These are phyloP conservation scores for Polyporus tsugae DNA, from an alignment of 1,284 basidiomycete species.

Conservation along the genomic window DNA sequence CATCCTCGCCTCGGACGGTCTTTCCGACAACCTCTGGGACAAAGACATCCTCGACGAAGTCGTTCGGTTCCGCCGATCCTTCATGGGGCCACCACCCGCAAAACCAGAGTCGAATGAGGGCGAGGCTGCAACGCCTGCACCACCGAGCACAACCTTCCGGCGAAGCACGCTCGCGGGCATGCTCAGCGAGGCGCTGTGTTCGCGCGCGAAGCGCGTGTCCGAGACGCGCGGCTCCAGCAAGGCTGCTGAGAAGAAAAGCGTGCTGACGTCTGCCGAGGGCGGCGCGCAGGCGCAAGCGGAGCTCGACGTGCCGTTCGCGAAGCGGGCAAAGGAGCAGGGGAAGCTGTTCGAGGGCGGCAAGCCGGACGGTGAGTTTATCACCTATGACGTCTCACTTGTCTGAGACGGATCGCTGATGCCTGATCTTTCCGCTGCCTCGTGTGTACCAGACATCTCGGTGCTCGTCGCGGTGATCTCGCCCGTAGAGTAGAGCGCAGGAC, in stretches of 20 bases:
- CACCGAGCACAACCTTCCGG: constrained; percentile 47
- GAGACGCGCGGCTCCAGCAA: constrained; percentile 46
- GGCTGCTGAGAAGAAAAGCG: constrained; percentile 17
- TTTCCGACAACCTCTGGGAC: constrained; percentile 96
- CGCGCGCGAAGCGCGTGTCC: constrained; percentile 68
- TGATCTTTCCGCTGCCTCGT: not conserved
- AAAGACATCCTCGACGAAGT: constrained; percentile 94
- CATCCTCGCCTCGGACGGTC: constrained; percentile 89
- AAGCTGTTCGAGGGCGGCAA: constrained; percentile 75
- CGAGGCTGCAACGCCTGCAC: constrained; percentile 8
- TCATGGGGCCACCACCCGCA: constrained; percentile 33
- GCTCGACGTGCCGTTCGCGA: constrained; percentile 73
- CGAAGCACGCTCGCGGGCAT: constrained; percentile 68
- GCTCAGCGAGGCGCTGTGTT: constrained; percentile 77
- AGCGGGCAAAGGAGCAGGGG: constrained; percentile 71
- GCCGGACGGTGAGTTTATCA: constrained; percentile 62
- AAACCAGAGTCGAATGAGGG: not conserved
- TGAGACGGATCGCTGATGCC: not conserved
- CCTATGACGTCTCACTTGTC: not conserved
- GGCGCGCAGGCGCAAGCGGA: constrained; percentile 37
- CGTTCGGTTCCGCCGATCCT: constrained; percentile 64
- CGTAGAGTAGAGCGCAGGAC: constrained; percentile 12
- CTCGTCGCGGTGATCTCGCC: constrained; percentile 48
- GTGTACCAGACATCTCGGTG: constrained; percentile 64
- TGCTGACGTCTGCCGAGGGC: constrained; percentile 7